Percentiles rank a stretch among this genome's conserved stretches.
Conservation (phyloP, 352 stramenopile species). For the Globisporangium okanoganense region DNA sequence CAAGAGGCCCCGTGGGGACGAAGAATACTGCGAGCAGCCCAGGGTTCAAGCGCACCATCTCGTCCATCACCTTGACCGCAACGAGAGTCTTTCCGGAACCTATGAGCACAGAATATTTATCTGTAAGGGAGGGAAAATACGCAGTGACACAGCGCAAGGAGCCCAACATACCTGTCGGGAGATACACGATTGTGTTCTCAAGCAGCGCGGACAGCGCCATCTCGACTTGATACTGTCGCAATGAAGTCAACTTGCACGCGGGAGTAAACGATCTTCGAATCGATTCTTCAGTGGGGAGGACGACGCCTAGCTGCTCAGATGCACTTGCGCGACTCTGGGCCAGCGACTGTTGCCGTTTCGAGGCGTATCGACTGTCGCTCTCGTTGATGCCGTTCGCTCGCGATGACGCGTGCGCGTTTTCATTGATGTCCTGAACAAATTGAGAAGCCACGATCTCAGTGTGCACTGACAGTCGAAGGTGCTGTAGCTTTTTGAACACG, state of each 20-base stretch:
- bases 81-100: conserved; percentile 72
- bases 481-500: conserved; percentile 29
- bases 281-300: conserved; percentile 25
- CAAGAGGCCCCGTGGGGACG: conserved; percentile 64
- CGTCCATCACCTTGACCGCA: conserved; percentile 67
- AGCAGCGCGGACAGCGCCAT: conserved; percentile 59
- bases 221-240: conserved; percentile 70
- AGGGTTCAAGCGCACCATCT: conserved; percentile 60
- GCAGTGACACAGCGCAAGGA: background rate
- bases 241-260: conserved; percentile 36
- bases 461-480: conserved; percentile 22
- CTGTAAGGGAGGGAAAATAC: background rate
- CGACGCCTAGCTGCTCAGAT: background rate
- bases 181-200: conserved; percentile 78
- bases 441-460: conserved; percentile 18
- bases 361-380: background rate
- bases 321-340: background rate
- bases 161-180: conserved; percentile 44
- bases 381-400: background rate
- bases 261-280: conserved; percentile 29
- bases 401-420: too few relatives aligned
- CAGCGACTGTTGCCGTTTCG: background rate
- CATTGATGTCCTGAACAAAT: background rate
- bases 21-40: conserved; percentile 56
- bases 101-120: conserved; percentile 5